Conservation (phyloP, 2,329 filamentous ascomycete species). For the Sarocladiaceae sp. region DNA sequence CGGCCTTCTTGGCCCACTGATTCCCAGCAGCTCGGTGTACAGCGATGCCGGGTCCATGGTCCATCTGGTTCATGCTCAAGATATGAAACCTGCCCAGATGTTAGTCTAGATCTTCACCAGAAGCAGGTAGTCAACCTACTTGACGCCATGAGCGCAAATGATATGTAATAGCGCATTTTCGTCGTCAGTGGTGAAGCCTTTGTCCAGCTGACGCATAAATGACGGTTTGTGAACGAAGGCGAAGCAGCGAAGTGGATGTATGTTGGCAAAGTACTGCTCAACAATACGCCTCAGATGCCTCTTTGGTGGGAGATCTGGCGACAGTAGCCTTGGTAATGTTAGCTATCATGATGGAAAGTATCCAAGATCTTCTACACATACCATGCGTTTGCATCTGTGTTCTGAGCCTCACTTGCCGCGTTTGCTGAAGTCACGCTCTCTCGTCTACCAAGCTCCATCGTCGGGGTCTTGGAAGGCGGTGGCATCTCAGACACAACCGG, state of each 20-base stretch:
- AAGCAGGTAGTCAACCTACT: constrained; percentile 14
- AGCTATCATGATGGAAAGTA: no score
- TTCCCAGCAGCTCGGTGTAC: constrained; percentile 30
- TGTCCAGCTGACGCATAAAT: constrained; percentile 18
- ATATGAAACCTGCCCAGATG: constrained; percentile 26
- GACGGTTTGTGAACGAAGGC: constrained; percentile 21
- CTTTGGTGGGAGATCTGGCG: constrained; percentile 9
- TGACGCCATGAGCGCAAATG: constrained; percentile 18
- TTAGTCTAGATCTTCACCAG: neutral
- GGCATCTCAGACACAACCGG: neutral
- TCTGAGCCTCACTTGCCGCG: neutral
- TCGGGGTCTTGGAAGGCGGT: neutral
- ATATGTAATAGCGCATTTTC: constrained; percentile 18
- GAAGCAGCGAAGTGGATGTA: constrained; percentile 22
- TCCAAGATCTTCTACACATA: neutral
- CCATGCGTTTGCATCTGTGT: neutral
- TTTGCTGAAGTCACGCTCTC: neutral
- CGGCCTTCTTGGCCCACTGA: constrained; percentile 33
- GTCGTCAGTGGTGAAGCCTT: constrained; percentile 13
- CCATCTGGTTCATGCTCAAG: constrained; percentile 23
- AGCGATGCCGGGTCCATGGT: constrained; percentile 23
- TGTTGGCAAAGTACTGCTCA: constrained; percentile 17
- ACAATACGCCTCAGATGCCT: constrained; percentile 14
- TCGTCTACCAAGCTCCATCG: neutral
- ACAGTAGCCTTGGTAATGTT: constrained; percentile 10